A percentile compares a stretch with the other conserved stretches of the same genome.
These are phyloP conservation scores for Thielaviopsis euricoi DNA, from an alignment of 2,329 filamentous ascomycete genomes.

Conservation along the genomic window DNA sequence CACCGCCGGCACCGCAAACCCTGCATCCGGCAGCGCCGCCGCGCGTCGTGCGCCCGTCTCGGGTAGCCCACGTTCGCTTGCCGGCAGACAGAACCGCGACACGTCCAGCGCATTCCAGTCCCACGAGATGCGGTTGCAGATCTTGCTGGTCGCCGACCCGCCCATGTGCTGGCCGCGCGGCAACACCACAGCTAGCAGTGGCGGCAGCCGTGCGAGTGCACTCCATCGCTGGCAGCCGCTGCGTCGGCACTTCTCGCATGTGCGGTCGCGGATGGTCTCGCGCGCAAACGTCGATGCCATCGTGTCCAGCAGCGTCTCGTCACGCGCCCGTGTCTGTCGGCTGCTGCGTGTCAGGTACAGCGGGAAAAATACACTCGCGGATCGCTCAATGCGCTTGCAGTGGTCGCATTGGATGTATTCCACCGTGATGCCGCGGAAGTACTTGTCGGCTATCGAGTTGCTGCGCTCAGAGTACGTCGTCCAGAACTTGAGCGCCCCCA, in stretches of 20 bases:
- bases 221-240: conserved; percentile 54
- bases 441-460: conserved; percentile 58
- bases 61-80: conserved; percentile 19
- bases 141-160: conserved; percentile 35
- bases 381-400: conserved; percentile 27
- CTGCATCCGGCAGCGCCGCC: conserved; percentile 20
- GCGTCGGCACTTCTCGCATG: conserved; percentile 59
- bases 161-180: conserved; percentile 31
- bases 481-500: conserved; percentile 61
- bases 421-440: conserved; percentile 64
- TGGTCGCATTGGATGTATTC: conserved; percentile 46
- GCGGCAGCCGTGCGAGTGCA: conserved; percentile 61
- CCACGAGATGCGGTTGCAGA: conserved; percentile 57
- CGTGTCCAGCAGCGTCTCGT: conserved; percentile 55
- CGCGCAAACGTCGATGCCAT: conserved; percentile 29
- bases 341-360: conserved; percentile 17
- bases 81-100: conserved; percentile 25
- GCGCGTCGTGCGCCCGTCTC: conserved; percentile 10
- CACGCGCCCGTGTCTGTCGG: conserved; percentile 21
- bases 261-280: conserved; percentile 50
- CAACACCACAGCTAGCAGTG: conserved; percentile 63
- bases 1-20: conserved; percentile 36
- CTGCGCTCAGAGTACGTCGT: conserved; percentile 50
- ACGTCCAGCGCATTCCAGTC: conserved; percentile 54
- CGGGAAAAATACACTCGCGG: conserved; percentile 37